phyloP scores from a whole-genome alignment of 441 rosid species.

The Flueggea neowawraea region DNA sequence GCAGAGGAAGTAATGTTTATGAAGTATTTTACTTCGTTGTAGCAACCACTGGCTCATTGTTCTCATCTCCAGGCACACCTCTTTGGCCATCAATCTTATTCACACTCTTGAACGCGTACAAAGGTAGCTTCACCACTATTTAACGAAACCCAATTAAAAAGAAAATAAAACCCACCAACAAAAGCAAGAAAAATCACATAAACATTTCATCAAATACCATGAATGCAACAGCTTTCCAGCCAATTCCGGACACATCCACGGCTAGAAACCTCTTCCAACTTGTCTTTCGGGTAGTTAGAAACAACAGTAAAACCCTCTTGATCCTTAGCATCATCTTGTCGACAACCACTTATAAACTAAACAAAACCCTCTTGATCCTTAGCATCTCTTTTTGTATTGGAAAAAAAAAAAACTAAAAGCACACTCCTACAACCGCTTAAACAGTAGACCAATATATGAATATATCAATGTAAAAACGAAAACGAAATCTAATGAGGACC shows the following conservation, averaged over 20 bases:
- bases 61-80: slow-evolving; percentile 22
- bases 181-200: no score
- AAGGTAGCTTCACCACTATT: slow-evolving; percentile 72
- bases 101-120: slow-evolving; percentile 63
- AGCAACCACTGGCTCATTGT: slow-evolving; percentile 41
- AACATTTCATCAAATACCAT: slow-evolving; percentile 36
- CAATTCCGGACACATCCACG: slow-evolving; percentile 80
- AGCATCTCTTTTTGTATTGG: background rate
- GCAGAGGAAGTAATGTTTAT: slow-evolving; percentile 42
- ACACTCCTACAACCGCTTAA: background rate
- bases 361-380: no score
- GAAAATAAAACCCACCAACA: background rate
- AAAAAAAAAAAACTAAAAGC: background rate
- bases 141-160: background rate
- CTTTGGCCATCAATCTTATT: slow-evolving; percentile 19
- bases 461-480: background rate
- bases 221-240: slow-evolving; percentile 63
- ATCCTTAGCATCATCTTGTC: slow-evolving; percentile 39
- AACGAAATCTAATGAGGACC: slow-evolving; percentile 31
- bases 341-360: background rate
- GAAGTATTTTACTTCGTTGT: slow-evolving; percentile 42
- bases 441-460: no score
- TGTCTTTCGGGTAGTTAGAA: slow-evolving; percentile 80
- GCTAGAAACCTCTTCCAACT: slow-evolving; percentile 41
- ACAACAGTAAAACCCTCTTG: slow-evolving; percentile 84